Evolutionary conservation across 2,329 filamentous ascomycete species (phyloP).

Genomic region (Camptophora hylomeconis): DNA sequence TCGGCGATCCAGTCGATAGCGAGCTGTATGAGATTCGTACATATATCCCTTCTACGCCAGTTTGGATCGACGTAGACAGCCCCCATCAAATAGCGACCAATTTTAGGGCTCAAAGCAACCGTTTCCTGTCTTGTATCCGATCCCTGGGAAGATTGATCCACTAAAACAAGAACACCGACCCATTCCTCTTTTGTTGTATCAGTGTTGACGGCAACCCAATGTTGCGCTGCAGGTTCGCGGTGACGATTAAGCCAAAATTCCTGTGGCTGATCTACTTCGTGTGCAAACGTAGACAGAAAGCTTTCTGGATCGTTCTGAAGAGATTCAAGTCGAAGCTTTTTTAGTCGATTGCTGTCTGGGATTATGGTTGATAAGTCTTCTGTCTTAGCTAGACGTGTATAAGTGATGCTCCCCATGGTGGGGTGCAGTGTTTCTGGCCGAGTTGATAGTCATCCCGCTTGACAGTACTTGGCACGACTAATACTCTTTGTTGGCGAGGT

Average conservation of each 20-base stretch:
- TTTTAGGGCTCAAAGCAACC: constrained; percentile 3
- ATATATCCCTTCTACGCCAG: too few species aligned
- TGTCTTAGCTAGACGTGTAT: too few species aligned
- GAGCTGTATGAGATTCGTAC: too few species aligned
- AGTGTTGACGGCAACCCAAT: constrained; percentile 17
- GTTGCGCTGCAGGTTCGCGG: constrained; percentile 17
- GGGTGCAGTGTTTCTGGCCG: too few species aligned
- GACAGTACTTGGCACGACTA: too few species aligned
- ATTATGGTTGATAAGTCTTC: neutral
- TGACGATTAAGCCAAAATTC: constrained; percentile 20
- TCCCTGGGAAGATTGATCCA: constrained; percentile 12
- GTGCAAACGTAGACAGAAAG: constrained; percentile 21
- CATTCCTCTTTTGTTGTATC: constrained; percentile 15
- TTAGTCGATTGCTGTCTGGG: too few species aligned
- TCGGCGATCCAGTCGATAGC: too few species aligned
- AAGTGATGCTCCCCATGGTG: too few species aligned
- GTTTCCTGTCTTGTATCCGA: neutral
- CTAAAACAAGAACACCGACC: constrained; percentile 21
- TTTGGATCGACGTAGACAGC: constrained; percentile 9
- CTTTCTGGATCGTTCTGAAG: constrained; percentile 19
- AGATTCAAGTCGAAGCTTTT: constrained; percentile 19
- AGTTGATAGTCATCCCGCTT: too few species aligned
- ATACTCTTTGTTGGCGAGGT: too few species aligned
- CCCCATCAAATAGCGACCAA: constrained; percentile 7
- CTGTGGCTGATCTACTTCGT: constrained; percentile 17